Conservation (phyloP, 805 yeast genomes). For the Metschnikowia kunwiensis region DNA sequence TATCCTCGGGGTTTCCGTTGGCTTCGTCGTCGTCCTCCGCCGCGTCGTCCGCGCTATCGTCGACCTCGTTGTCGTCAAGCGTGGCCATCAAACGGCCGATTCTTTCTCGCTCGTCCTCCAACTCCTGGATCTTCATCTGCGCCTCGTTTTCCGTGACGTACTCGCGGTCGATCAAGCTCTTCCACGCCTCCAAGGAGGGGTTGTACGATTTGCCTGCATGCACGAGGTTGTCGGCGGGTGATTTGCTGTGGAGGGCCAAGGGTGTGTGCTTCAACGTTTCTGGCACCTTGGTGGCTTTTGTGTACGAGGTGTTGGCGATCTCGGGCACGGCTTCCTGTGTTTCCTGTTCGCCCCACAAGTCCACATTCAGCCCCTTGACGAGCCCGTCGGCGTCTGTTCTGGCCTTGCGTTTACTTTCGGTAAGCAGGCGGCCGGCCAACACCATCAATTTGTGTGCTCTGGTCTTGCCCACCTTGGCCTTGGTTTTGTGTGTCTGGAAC, state of each 20-base stretch:
- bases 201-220: conserved; percentile 91
- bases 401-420: conserved; percentile 51
- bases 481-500: conserved; percentile 41
- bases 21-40: conserved; percentile 35
- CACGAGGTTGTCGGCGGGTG: conserved; percentile 41
- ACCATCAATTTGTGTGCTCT: conserved; percentile 67
- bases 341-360: conserved; percentile 61
- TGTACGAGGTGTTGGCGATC: conserved; percentile 16
- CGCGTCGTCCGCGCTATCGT: conserved; percentile 26
- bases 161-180: conserved; percentile 62
- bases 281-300: conserved; percentile 52
- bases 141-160: conserved; percentile 59
- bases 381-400: conserved; percentile 64
- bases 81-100: conserved; percentile 65
- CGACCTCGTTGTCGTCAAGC: conserved; percentile 56
- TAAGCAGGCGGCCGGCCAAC: conserved; percentile 69
- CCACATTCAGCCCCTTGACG: conserved; percentile 45
- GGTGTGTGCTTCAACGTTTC: conserved; percentile 53
- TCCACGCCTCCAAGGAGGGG: conserved; percentile 86
- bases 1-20: conserved; percentile 29
- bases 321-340: conserved; percentile 20
- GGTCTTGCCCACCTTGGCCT: conserved; percentile 60
- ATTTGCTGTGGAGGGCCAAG: conserved; percentile 46
- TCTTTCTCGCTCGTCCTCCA: conserved; percentile 60
- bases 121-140: conserved; percentile 60